A percentile compares a stretch with the other conserved stretches of the same genome.
These are phyloP conservation scores for Apiospora phragmitis DNA, from an alignment of 2,329 filamentous ascomycete genomes.

Conservation along the genomic window DNA sequence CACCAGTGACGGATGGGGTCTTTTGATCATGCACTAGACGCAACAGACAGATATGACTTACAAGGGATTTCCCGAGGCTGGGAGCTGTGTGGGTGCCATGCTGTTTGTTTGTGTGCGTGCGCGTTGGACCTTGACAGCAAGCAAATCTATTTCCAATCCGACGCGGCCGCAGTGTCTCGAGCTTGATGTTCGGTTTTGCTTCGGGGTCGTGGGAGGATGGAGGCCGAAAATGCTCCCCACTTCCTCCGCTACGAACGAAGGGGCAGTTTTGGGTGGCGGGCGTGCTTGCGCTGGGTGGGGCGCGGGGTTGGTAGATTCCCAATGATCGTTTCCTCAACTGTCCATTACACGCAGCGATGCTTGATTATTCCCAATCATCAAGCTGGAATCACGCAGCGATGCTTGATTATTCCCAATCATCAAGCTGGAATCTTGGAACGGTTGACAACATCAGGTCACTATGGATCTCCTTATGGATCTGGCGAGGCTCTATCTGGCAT, in stretches of 20 bases:
- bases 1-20: not conserved
- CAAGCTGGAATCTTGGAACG: not conserved
- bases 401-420: not conserved
- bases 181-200: not conserved
- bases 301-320: not conserved
- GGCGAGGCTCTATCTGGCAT: not conserved
- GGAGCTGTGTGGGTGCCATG: slow-evolving; percentile 40
- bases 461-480: slow-evolving; percentile 1
- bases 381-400: no score
- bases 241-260: not conserved
- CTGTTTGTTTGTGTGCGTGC: not conserved
- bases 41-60: slow-evolving; percentile 30
- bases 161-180: not conserved
- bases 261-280: not conserved
- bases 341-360: not conserved
- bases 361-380: not conserved
- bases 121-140: not conserved
- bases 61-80: slow-evolving; percentile 44
- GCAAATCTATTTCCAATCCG: not conserved
- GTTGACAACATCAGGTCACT: not conserved
- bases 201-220: slow-evolving; percentile 2
- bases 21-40: slow-evolving; percentile 3
- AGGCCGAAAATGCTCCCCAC: not conserved
- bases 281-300: not conserved
- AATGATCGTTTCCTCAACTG: not conserved